These are phyloP conservation scores for Anthracocystis walkeri DNA, from an alignment of 1,284 basidiomycete species.

Conservation along the genomic window DNA sequence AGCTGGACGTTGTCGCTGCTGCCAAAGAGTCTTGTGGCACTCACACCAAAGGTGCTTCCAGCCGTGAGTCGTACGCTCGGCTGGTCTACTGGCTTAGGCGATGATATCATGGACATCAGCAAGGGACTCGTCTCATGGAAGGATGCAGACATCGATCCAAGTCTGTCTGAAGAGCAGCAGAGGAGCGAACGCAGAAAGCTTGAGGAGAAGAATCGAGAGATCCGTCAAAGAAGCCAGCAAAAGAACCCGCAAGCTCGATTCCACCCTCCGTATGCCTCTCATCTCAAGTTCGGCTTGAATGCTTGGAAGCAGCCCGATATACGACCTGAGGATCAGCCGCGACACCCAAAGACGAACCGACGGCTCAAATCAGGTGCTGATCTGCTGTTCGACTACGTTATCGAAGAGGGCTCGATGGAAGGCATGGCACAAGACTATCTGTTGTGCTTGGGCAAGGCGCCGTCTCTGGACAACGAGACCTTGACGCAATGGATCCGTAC, in stretches of 20 bases:
- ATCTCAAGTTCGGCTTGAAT: constrained; percentile 21
- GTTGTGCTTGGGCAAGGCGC: constrained; percentile 30
- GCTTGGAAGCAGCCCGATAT: constrained; percentile 23
- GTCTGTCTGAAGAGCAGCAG: constrained; percentile 12
- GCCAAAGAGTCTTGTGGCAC: constrained; percentile 21
- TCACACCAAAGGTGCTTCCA: constrained; percentile 18
- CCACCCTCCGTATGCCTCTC: constrained; percentile 30
- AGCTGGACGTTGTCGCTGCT: constrained; percentile 19
- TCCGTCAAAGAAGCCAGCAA: constrained; percentile 9
- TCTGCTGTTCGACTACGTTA: constrained; percentile 30
- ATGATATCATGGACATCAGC: constrained; percentile 22
- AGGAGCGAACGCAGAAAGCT: constrained; percentile 11
- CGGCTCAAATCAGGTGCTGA: constrained; percentile 20
- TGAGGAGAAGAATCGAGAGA: constrained; percentile 25
- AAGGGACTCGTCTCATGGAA: constrained; percentile 20
- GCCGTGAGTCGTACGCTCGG: constrained; percentile 8
- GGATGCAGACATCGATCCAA: constrained; percentile 13
- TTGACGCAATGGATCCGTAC: constrained; percentile 10
- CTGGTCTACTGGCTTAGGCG: constrained; percentile 21
- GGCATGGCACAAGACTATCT: constrained; percentile 30
- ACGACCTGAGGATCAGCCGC: not conserved
- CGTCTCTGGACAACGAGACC: constrained; percentile 21
- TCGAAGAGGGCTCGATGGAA: constrained; percentile 22
- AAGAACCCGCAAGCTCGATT: constrained; percentile 26
- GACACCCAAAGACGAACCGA: constrained; percentile 25